Evolutionary conservation across 306 rosid species (phyloP), one percentile per base, ranked within the genome.

Genomic region (Rosa chinensis): DNA sequence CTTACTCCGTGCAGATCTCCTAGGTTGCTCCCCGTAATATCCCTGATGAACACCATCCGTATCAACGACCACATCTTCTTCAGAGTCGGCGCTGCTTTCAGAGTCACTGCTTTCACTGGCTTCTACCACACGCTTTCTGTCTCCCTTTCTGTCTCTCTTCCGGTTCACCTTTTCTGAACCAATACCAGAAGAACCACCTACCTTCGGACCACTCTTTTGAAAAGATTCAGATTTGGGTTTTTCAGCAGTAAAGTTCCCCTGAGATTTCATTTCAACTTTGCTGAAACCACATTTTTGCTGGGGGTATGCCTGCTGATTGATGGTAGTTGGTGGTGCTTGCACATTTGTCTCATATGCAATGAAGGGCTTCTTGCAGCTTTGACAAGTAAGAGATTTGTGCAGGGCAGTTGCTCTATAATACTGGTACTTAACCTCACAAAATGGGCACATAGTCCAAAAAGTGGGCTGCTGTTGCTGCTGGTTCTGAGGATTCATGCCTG

Each of bases 401-500:
- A 93, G 73, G 73, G 70, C 44, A 66, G 84, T 82, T 45, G 82
- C 92, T 79, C 80, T 84, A 74, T 75, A 79, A 78, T 89, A 90
- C 86, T 92, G 86, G 78, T 86, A 95, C 84, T 77, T 88, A 14
- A 82, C 77, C 1, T 81, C 56, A 86, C 99, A 95, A 86, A 79
- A 89, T 13, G 96, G 87, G 86, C 99, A 95, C 40, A 14, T 71
- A 66, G 97, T 93, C 96, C 97, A 93, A 82, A 95, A 95, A 9
- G 96, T 89, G 43, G 84, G 66, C 72, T 82, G 93, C 73, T 75
- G 86, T 52, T 85, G 81, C 79, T 73, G 94, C 63, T 59, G 89
- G 67, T 78, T 88, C 77, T 32, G 89, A 61, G 82, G 85, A 87
- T 82, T 84, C 21, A 81, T 20, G 84, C 82, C 81, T 13, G 87